Conservation (phyloP, 495 filamentous ascomycete species). For the Penicillium fimorum region DNA sequence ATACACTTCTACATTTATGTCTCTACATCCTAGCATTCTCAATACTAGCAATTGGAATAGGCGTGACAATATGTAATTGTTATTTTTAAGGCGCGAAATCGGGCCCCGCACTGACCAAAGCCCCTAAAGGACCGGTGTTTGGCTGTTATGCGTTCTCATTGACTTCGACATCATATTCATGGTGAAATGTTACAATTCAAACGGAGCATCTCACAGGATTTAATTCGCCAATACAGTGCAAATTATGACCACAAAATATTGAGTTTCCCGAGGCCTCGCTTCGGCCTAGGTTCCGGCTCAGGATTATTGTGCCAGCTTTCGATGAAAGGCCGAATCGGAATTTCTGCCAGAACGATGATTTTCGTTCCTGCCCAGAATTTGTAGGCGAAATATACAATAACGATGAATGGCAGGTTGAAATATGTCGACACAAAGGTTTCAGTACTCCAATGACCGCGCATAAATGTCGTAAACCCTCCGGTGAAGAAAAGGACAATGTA, state of each 20-base stretch:
- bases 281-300: conserved; percentile 21
- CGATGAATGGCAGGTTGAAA: conserved; percentile 53
- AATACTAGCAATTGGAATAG: neutral
- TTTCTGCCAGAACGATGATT: conserved; percentile 50
- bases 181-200: neutral
- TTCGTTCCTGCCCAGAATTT: conserved; percentile 56
- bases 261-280: conserved; percentile 15
- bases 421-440: conserved; percentile 33
- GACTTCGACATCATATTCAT: neutral
- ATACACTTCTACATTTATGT: neutral
- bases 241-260: conserved; percentile 28
- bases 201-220: neutral
- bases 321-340: conserved; percentile 35
- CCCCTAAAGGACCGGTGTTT: neutral
- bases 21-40: neutral
- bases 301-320: conserved; percentile 24
- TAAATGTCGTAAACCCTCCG: conserved; percentile 38
- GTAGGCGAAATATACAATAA: conserved; percentile 51
- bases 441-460: conserved; percentile 47
- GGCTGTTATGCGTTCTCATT: neutral
- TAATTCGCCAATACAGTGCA: neutral
- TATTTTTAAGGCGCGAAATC: neutral
- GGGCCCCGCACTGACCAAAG: neutral
- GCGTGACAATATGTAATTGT: neutral
- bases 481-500: conserved; percentile 46